Evolutionary conservation across 1,284 basidiomycete species (phyloP), one percentile per base, ranked within the genome.

Genomic region (Ganoderma sp.): DNA sequence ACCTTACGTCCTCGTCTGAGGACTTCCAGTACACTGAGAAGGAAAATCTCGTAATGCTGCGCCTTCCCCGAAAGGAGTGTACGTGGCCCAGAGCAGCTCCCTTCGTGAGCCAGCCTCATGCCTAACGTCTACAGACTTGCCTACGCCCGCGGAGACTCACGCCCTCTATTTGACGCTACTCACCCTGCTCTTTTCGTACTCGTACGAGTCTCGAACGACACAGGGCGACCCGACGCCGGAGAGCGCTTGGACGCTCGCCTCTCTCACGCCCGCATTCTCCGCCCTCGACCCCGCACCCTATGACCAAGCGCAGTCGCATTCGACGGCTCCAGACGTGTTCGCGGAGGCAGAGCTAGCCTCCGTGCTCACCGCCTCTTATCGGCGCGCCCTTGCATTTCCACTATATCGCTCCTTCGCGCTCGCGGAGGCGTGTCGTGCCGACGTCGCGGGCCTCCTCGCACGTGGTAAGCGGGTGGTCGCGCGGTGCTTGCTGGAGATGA

Each of bases 161-260:
- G 77, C 81, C 58, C 82, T 93, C 37, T 91, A 93, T 76, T 81
- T 92, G 63, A 89, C 88, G 0, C 82, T 94, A 39, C 75, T 90
- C 65, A 87, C 88, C 2, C 74, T 95, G 19, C 83, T 95, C 32
- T 93, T 93, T 78, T 84, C 91, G 12, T 89, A 90, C 73, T 85
- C 87, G 9, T 95, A 95, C 77, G 93, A 95, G 71, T 84, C 85
- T 61, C 88, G 92, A 54, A 92, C 89, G 8, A 92, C 89, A 0
- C 87, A 90, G 71, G 82, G 84, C 62, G 93, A 94, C 71, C 87
- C 92, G 28, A 93, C 90, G 2, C 85, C 92, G 15, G 93, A 95
- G 78, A 94, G 93, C 75, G 89, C 91, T 25, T 94, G 92, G 92
- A 94, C 93, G 2, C 83, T 94, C 64, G 85, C 87, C 72, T 83